phyloP scores from a whole-genome alignment of 176 grass and related monocot genomes.

The Areca catechu region DNA sequence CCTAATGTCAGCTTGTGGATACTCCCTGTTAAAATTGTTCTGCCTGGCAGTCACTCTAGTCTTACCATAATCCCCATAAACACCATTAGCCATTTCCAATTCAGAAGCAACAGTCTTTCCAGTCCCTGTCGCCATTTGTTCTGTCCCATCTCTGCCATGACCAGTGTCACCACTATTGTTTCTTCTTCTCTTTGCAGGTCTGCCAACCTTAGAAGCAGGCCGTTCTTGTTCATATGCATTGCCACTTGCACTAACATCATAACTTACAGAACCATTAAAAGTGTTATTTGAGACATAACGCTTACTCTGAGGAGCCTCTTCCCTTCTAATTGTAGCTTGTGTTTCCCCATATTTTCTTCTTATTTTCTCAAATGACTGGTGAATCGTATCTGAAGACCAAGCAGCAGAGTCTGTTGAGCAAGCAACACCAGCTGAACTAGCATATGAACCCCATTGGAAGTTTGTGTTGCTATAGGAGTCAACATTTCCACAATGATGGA shows the following conservation, averaged over 20 bases:
- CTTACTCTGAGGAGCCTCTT: conserved; percentile 2
- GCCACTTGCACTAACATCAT: conserved; percentile 14
- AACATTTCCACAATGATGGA: conserved; percentile 50
- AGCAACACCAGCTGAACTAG: conserved; percentile 26
- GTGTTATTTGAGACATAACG: conserved; percentile 27
- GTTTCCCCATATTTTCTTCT: conserved; percentile 35
- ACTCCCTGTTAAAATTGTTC: conserved; percentile 48
- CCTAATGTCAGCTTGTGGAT: conserved; percentile 47
- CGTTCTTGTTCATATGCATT: conserved; percentile 28
- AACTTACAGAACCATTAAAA: too few relatives aligned
- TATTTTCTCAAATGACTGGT: conserved; percentile 16
- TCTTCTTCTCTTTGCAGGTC: conserved; percentile 41
- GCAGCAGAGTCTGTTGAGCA: conserved; percentile 34
- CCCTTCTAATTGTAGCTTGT: not conserved
- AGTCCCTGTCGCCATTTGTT: conserved; percentile 25
- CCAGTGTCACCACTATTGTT: conserved; percentile 27
- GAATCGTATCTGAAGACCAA: conserved; percentile 2
- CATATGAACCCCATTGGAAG: conserved; percentile 49
- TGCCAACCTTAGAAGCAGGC: conserved; percentile 30
- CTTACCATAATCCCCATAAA: conserved; percentile 31
- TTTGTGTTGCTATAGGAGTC: conserved; percentile 49
- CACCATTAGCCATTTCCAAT: conserved; percentile 30
- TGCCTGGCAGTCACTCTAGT: conserved; percentile 41
- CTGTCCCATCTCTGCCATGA: conserved; percentile 35
- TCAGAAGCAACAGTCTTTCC: conserved; percentile 33